phyloP scores from a whole-genome alignment of 805 yeast species.

The Ogataea pilisensis region DNA sequence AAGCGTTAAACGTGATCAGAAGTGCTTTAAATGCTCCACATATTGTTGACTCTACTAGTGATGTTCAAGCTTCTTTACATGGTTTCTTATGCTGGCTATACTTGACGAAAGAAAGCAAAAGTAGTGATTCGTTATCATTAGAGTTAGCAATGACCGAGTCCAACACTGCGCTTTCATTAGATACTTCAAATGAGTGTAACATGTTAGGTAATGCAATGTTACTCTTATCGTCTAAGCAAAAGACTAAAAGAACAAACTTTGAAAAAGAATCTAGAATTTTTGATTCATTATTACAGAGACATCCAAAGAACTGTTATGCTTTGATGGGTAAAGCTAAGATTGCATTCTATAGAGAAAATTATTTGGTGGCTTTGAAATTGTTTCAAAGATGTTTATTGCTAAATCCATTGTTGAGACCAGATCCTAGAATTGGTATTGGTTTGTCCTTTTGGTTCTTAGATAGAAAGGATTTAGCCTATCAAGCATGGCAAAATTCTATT shows the following conservation, averaged over 20 bases:
- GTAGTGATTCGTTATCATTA: constrained; percentile 17
- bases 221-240: constrained; percentile 61
- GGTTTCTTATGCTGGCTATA: constrained; percentile 73
- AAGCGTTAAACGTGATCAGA: constrained; percentile 59
- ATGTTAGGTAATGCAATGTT: constrained; percentile 65
- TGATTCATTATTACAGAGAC: constrained; percentile 53
- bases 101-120: constrained; percentile 39
- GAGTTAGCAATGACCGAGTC: constrained; percentile 28
- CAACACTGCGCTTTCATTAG: constrained; percentile 45
- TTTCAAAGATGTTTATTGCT: constrained; percentile 79
- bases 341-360: constrained; percentile 67
- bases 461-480: constrained; percentile 69
- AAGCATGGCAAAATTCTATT: constrained; percentile 78
- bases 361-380: constrained; percentile 65
- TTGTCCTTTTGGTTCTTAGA: constrained; percentile 87
- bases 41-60: constrained; percentile 30
- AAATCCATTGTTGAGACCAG: constrained; percentile 79
- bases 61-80: constrained; percentile 50
- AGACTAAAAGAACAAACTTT: constrained; percentile 52
- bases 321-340: constrained; percentile 81
- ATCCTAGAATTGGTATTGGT: constrained; percentile 93
- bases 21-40: constrained; percentile 47
- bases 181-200: constrained; percentile 43
- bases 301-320: constrained; percentile 68
- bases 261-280: constrained; percentile 70